Evolutionary conservation across 805 yeast species (phyloP).

Genomic region (Starmera quercuum): DNA sequence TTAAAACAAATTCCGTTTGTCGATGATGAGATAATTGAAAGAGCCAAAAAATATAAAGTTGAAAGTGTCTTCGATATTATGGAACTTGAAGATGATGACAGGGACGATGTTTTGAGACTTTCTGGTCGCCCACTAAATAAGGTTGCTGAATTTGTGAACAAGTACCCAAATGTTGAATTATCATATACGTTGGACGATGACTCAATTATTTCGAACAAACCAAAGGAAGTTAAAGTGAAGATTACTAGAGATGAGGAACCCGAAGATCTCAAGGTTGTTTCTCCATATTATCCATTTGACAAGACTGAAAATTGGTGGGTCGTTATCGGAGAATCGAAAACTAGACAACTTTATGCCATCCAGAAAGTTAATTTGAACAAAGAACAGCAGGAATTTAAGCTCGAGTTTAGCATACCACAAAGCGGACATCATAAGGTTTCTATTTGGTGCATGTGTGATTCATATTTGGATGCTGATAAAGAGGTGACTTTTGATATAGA

Average conservation of each 20-base stretch:
- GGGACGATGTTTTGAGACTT: constrained; percentile 54
- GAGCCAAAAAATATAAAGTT: constrained; percentile 49
- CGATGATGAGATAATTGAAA: constrained; percentile 37
- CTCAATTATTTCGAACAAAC: constrained; percentile 39
- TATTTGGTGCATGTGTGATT: constrained; percentile 85
- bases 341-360: constrained; percentile 62
- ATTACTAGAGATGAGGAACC: constrained; percentile 73
- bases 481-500: constrained; percentile 53
- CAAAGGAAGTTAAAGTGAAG: constrained; percentile 37
- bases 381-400: constrained; percentile 41
- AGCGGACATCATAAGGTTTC: constrained; percentile 57
- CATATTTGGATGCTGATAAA: constrained; percentile 89
- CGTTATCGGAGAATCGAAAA: constrained; percentile 61
- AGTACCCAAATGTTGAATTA: constrained; percentile 79
- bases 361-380: constrained; percentile 51
- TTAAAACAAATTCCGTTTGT: constrained; percentile 78
- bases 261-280: constrained; percentile 51
- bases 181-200: constrained; percentile 41
- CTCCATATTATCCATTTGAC: constrained; percentile 49
- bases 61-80: constrained; percentile 76
- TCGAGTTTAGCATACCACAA: constrained; percentile 51
- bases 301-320: constrained; percentile 84
- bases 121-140: constrained; percentile 41
- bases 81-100: constrained; percentile 62
- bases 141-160: constrained; percentile 85